phyloP scores from a whole-genome alignment of 73 alveolate genomes.

The Durusdinium trenchii region DNA sequence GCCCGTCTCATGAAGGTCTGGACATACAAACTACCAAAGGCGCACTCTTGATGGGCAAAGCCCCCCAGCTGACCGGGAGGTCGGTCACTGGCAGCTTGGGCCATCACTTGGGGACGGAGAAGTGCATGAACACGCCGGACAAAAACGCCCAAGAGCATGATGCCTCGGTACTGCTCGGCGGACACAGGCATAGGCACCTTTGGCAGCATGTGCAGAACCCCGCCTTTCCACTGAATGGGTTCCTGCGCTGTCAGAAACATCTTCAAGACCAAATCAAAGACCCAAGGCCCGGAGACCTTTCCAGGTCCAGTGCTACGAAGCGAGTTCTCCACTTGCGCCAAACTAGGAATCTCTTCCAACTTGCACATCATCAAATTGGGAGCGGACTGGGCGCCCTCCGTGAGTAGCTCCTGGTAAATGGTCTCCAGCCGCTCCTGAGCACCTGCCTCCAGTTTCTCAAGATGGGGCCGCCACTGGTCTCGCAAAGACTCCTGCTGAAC shows the following conservation, averaged over 20 bases:
- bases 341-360: not conserved
- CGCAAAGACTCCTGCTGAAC: not conserved
- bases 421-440: not conserved
- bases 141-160: not conserved
- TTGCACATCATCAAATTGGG: not conserved
- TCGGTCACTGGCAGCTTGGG: not conserved
- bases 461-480: not conserved
- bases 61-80: not conserved
- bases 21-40: not conserved
- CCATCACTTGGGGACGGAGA: not conserved
- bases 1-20: not conserved
- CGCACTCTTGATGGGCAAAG: not conserved
- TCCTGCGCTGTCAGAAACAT: not conserved
- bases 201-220: not conserved
- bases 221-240: not conserved
- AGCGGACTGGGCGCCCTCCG: not conserved
- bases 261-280: not conserved
- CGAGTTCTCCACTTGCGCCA: not conserved
- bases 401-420: not conserved
- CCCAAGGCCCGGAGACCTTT: not conserved
- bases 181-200: not conserved
- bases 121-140: not conserved
- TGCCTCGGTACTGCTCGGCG: not conserved
- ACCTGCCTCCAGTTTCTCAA: not conserved
- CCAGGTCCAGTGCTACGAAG: not conserved